Evolutionary conservation across 257 asterid genomes (phyloP), one percentile per base, ranked within the genome.

Genomic region (Solanum chilense): DNA sequence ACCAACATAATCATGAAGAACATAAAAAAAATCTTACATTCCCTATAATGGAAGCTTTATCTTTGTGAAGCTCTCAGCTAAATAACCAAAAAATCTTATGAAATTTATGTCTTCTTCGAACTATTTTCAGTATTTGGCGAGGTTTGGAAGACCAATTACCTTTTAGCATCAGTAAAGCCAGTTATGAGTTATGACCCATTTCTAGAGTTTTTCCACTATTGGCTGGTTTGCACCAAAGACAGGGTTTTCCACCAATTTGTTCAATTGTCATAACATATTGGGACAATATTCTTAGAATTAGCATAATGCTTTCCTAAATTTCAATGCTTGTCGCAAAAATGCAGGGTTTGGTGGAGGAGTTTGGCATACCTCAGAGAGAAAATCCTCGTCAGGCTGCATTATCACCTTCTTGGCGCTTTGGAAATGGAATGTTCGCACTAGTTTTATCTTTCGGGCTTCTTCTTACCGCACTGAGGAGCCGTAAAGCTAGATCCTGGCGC

Each of bases 321-420:
- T 18, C 37, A 62, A 49, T 68, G 68, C 56, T 85, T 18, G 37
- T 25, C 5, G 23, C 66, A 31, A 85, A 44, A 49, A 70, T 81
- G n/a, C 47, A 97, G 99, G 99, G 99, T 39, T 90, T 91, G 66
- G 99, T 97, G 87, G 99, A 95, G 91, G 99, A 97, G 92, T 97
- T 97, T 90, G 93, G 98, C 85, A 85, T 91, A 88, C 99, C 98
- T 35, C 81, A 92, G 88, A 92, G 98, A 89, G 99, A 92, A 90
- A 93, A 95, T 86, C 89, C 87, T 31, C 91, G 87, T 74, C 90
- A 89, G 83, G 86, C 93, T 45, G 98, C 93, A 58, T 86, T 93
- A 37, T 86, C 89, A 90, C 95, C 96, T 70, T 94, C 97, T 3
- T 96, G 99, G 99, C 95, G 97, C 73, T 97, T 96, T 66, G 98